Percentiles rank a stretch among this genome's conserved stretches.
Evolutionary conservation across 768 basidiomycete genomes (phyloP).

Genomic region (Rhodotorula paludigena): DNA sequence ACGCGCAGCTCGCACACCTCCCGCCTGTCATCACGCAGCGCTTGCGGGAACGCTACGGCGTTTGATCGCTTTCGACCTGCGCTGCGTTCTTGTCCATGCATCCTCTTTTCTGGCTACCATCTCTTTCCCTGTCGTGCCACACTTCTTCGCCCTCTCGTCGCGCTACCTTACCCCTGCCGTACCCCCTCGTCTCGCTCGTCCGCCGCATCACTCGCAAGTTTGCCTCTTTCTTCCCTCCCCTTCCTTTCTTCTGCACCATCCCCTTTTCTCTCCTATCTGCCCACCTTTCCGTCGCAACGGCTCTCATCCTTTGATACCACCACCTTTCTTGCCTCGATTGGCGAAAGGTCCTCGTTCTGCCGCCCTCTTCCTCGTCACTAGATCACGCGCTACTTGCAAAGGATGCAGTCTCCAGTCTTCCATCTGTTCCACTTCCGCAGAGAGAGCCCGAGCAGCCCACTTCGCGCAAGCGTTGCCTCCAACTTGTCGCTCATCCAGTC

Average conservation of each 20-base stretch:
- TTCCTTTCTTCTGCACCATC: too few relatives aligned
- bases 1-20: slow-evolving; percentile 71
- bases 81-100: background rate
- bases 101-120: background rate
- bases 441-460: background rate
- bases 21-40: slow-evolving; percentile 85
- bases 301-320: background rate
- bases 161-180: background rate
- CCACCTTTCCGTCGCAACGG: too few relatives aligned
- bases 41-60: slow-evolving; percentile 76
- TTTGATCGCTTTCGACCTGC: slow-evolving; percentile 49
- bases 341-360: too few relatives aligned
- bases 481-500: background rate
- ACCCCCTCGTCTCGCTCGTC: too few relatives aligned
- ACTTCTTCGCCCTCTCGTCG: background rate
- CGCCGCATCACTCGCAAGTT: slow-evolving; percentile 1
- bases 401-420: background rate
- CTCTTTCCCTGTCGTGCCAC: background rate
- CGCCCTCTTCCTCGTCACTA: background rate
- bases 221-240: background rate
- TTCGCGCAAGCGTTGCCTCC: too few relatives aligned
- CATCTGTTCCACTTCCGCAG: background rate
- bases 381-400: background rate
- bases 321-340: background rate
- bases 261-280: too few relatives aligned